Percentiles rank a stretch among this genome's conserved stretches.
These are phyloP conservation scores for Colletotrichum acutatum DNA, from an alignment of 2,329 filamentous ascomycete species.

Conservation along the genomic window DNA sequence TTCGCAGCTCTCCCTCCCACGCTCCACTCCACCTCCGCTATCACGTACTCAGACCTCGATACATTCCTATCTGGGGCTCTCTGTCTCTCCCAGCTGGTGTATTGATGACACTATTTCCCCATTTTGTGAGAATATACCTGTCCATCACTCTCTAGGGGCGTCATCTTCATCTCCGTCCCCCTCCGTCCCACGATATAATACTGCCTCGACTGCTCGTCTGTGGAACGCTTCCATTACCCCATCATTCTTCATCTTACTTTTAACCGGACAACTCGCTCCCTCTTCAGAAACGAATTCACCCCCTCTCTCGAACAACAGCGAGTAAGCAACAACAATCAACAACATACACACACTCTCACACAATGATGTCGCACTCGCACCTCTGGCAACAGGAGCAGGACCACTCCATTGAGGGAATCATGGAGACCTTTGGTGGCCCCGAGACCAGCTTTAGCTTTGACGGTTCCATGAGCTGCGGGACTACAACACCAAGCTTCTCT, in stretches of 20 bases:
- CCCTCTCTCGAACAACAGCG: conserved; percentile 23
- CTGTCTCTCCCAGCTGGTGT: conserved; percentile 47
- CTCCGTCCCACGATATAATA: conserved; percentile 56
- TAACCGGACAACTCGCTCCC: conserved; percentile 31
- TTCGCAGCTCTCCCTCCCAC: conserved; percentile 19
- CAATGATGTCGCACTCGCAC: conserved; percentile 34
- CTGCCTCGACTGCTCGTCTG: conserved; percentile 49
- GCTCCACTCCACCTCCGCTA: conserved; percentile 28
- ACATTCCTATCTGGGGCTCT: conserved; percentile 48
- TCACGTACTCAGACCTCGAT: conserved; percentile 38
- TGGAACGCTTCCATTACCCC: conserved; percentile 37
- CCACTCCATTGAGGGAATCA: conserved; percentile 33
- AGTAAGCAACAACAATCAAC: conserved; percentile 31
- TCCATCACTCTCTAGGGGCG: conserved; percentile 35
- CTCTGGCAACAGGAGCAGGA: conserved; percentile 33
- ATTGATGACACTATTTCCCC: conserved; percentile 37
- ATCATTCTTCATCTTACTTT: conserved; percentile 37
- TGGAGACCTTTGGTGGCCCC: conserved; percentile 31
- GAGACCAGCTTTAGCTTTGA: conserved; percentile 35
- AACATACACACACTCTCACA: conserved; percentile 3
- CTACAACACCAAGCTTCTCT: conserved; percentile 35
- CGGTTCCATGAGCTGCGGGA: conserved; percentile 32
- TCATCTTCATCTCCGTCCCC: conserved; percentile 43
- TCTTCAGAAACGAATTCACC: conserved; percentile 34
- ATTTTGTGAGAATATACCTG: conserved; percentile 33